These are phyloP conservation scores for Lasiosphaeria miniovina DNA, from an alignment of 495 filamentous ascomycete species.

Conservation along the genomic window DNA sequence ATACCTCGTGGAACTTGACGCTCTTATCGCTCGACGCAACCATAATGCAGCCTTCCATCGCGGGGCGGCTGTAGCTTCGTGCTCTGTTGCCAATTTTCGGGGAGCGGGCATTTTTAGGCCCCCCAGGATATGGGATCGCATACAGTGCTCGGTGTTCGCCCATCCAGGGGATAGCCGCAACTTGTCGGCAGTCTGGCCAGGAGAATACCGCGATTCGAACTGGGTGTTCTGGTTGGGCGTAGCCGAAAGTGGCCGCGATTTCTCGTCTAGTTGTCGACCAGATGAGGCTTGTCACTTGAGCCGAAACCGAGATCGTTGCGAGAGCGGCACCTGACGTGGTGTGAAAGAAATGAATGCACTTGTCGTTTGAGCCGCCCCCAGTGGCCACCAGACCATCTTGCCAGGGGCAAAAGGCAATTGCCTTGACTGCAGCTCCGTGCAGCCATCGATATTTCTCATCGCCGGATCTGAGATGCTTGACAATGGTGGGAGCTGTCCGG, in stretches of 20 bases:
- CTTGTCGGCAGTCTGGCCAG: constrained; percentile 89
- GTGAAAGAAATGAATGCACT: constrained; percentile 95
- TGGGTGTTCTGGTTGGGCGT: constrained; percentile 89
- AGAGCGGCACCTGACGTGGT: constrained; percentile 78
- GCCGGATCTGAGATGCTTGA: constrained; percentile 38
- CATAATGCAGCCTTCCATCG: constrained; percentile 88
- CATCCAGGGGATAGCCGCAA: constrained; percentile 86
- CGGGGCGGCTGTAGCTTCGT: constrained; percentile 48
- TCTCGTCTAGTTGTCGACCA: constrained; percentile 86
- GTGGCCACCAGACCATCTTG: constrained; percentile 83
- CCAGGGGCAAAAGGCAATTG: constrained; percentile 97
- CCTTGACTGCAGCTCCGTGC: constrained; percentile 90
- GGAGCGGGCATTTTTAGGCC: constrained; percentile 37
- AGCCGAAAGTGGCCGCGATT: constrained; percentile 91
- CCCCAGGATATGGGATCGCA: constrained; percentile 65
- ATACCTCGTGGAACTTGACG: constrained; percentile 96
- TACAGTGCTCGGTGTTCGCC: constrained; percentile 77
- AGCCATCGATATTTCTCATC: constrained; percentile 68
- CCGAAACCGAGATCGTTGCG: constrained; percentile 86
- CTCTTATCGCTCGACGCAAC: constrained; percentile 91
- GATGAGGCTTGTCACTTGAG: constrained; percentile 89
- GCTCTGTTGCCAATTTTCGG: constrained; percentile 2
- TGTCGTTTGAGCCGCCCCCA: constrained; percentile 90
- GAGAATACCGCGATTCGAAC: constrained; percentile 90
- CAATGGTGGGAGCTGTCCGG: background rate